phyloP scores from a whole-genome alignment of 306 rosid genomes.

The Inga laurina region DNA sequence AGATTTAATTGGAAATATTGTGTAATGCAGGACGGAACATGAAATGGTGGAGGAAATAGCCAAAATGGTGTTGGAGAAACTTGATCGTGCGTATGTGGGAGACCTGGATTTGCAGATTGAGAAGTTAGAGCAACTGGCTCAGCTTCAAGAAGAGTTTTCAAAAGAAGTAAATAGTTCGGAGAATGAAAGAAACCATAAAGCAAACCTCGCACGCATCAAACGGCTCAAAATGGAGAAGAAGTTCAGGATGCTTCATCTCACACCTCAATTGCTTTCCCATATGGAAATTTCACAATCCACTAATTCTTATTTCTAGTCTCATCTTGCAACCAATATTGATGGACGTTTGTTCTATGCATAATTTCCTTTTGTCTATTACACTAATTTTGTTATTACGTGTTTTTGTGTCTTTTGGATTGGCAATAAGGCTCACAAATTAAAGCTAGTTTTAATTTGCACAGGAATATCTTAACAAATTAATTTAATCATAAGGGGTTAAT shows the following conservation, averaged over 20 bases:
- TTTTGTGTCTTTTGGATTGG: too few species aligned
- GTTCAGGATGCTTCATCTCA: conserved; percentile 34
- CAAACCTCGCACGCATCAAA: background rate
- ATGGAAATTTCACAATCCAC: background rate
- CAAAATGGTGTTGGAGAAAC: conserved; percentile 17
- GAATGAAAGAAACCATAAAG: background rate
- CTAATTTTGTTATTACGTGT: too few species aligned
- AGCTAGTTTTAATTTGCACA: too few species aligned
- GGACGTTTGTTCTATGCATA: too few species aligned
- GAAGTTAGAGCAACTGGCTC: conserved; percentile 33
- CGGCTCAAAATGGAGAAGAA: conserved; percentile 35
- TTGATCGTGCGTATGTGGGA: background rate
- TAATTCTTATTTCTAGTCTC: background rate
- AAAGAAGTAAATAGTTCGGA: rapidly evolving
- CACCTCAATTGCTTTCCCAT: conserved; percentile 38
- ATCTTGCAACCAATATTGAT: background rate
- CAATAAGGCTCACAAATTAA: too few species aligned
- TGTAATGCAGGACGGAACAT: conserved; percentile 22
- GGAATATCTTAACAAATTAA: too few species aligned
- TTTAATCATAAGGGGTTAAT: too few species aligned
- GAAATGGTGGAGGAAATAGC: conserved; percentile 41
- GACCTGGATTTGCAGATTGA: conserved; percentile 23
- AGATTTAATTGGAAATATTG: background rate
- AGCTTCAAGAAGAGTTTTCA: background rate
- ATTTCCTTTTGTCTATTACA: too few species aligned